Evolutionary conservation across 2,329 filamentous ascomycete species (phyloP), one percentile per base, ranked within the genome.

Genomic region (Ophiostoma ips): DNA sequence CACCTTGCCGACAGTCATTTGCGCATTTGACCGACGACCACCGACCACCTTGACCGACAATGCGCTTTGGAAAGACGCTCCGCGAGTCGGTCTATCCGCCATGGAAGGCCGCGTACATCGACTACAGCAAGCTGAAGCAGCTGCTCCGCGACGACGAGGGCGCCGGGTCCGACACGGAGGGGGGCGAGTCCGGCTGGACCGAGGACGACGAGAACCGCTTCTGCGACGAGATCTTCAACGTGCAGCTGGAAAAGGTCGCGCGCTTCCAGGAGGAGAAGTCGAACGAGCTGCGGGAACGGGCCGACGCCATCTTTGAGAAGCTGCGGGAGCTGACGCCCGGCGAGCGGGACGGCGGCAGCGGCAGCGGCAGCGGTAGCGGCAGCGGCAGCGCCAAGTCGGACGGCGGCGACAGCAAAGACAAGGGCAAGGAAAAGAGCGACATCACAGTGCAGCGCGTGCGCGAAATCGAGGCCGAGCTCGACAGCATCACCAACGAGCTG

Each of bases 11-110:
- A n/a, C n/a, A n/a, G n/a, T n/a, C n/a, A n/a, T n/a, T n/a, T n/a
- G n/a, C n/a, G n/a, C n/a, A n/a, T n/a, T n/a, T n/a, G n/a, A n/a
- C n/a, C n/a, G n/a, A 4, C 24, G 24, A 28, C 8, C 24, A 28
- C 24, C 5, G 5, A 18, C 7, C 40, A 43, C 15, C 24, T 19
- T 19, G 19, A 28, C 24, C 24, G 24, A 28, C 53, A 46, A 96
- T 98, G 92, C 84, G 87, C 60, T 98, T 95, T 72, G 90, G 90
- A 55, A 87, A 82, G 70, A 95, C 87, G 48, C 77, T 98, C 53
- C 79, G 81, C 60, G 77, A 79, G 60, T 81, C 86, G 53, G 73
- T 86, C 59, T 92, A 96, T 65, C 69, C 77, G 58, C 87, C 88
- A 62, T 98, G 90, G 90, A 85, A 84, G 66, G 85, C 83, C 64